Conservation (phyloP, 345 rosid genomes). For the Syzygium jambos region DNA sequence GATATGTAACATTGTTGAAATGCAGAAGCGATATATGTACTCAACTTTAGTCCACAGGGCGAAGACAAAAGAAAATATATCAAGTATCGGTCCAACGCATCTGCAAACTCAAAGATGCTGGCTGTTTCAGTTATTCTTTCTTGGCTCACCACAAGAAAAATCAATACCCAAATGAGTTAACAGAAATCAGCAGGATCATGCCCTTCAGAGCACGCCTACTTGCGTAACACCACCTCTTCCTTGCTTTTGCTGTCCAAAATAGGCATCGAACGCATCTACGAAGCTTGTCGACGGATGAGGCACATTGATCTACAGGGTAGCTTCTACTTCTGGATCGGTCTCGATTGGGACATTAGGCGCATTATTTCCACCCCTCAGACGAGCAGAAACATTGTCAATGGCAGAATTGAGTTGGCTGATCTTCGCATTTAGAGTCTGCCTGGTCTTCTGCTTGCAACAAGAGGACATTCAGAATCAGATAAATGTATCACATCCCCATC, state of each 20-base stretch:
- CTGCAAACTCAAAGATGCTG: neutral
- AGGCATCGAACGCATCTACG: neutral
- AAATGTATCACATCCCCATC: neutral
- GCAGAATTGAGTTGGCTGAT: conserved; percentile 85
- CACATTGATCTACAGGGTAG: neutral
- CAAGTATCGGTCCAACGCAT: neutral
- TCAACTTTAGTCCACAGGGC: neutral
- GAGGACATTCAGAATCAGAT: neutral
- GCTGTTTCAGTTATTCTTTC: neutral
- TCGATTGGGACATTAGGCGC: conserved; percentile 25
- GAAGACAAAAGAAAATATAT: neutral
- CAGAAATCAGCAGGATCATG: neutral
- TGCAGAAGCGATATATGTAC: neutral
- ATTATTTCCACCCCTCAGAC: conserved; percentile 72
- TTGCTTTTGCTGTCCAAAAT: neutral
- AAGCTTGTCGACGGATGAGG: neutral
- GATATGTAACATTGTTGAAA: neutral
- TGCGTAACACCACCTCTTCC: neutral
- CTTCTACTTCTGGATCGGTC: conserved; percentile 61
- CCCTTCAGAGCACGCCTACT: neutral
- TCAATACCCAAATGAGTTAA: neutral
- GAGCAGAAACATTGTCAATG: conserved; percentile 79
- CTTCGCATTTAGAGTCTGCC: conserved; percentile 78
- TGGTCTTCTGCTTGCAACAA: conserved; percentile 52
- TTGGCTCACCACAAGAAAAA: neutral